A percentile compares a stretch with the other conserved stretches of the same genome.
phyloP scores from a whole-genome alignment of 306 rosid genomes.

The Urtica urens region DNA sequence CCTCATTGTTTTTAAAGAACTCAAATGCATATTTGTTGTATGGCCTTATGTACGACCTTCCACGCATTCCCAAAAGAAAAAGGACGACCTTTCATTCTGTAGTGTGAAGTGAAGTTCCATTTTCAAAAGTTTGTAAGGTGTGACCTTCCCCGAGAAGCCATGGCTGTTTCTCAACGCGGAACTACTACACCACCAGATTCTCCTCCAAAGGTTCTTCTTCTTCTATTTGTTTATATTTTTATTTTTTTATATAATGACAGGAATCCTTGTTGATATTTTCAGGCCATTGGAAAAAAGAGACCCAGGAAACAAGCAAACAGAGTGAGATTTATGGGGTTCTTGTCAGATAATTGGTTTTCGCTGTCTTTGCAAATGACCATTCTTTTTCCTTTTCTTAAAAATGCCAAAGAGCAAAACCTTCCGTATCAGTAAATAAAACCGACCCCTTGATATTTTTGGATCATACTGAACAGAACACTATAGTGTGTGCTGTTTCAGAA shows the following conservation, averaged over 20 bases:
- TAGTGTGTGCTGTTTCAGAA: too few relatives aligned
- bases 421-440: too few relatives aligned
- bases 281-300: slow-evolving; percentile 8
- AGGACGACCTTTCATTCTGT: not conserved
- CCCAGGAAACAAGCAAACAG: slow-evolving; percentile 4
- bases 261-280: not conserved
- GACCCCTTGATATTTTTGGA: too few relatives aligned
- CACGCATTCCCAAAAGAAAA: not conserved
- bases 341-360: too few relatives aligned
- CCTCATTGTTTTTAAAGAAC: not conserved
- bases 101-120: not conserved
- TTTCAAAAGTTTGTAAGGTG: not conserved
- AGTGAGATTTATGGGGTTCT: too few relatives aligned
- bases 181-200: not conserved
- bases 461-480: too few relatives aligned
- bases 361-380: too few relatives aligned
- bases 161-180: not conserved
- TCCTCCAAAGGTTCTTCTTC: not conserved
- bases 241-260: not conserved
- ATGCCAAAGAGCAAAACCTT: too few relatives aligned
- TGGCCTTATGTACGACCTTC: not conserved
- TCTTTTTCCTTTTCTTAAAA: too few relatives aligned
- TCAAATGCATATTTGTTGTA: not conserved
- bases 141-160: not conserved
- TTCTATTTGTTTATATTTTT: not conserved